Evolutionary conservation across 2,329 filamentous ascomycete species (phyloP), one percentile per base, ranked within the genome.

Genomic region (Metarhizium humberi): DNA sequence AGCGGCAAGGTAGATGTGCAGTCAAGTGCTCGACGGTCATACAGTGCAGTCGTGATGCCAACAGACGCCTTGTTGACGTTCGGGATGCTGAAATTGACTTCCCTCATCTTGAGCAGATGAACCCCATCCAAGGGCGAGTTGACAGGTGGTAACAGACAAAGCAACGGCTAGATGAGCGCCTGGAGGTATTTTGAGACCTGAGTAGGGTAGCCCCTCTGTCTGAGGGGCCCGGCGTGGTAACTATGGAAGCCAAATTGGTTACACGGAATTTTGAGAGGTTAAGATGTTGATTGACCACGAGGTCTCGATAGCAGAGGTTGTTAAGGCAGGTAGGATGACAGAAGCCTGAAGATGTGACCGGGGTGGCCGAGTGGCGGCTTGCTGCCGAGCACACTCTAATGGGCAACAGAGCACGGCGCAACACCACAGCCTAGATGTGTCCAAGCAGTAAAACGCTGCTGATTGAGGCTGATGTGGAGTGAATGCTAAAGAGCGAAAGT

Each of bases 51-150:
- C 63, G 94, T 99, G 75, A 99, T 99, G 74, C 92, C 92, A 68
- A 96, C 92, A 57, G 92, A 96, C 67, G 94, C 94, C 87, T 97
- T 97, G 76, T 97, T 97, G 82, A 95, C 91, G 80, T 94, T 96
- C 54, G 94, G 92, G 71, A 97, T 96, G 77, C 92, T 96, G 76
- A 97, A 97, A 75, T 97, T 97, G 77, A 96, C 92, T 83, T 99
- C 94, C 78, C 94, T 90, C 94, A 99, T 99, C 75, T 72, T 92
- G 82, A 60, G 59, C 60, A 56, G 51, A 55, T 57, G 50, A 46
- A 58, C 55, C 50, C 53, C 45, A 55, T 50, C 46, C 10, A 52
- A 50, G 52, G 56, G 40, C 16, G 42, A 51, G 29, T 7, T 30
- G 25, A 25, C 46, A 40, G 25, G 30, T 49, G 42, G 34, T 40